A percentile compares a stretch with the other conserved stretches of the same genome.
Conservation (phyloP, 2,329 filamentous ascomycete genomes). For the Aspergillus persii region DNA sequence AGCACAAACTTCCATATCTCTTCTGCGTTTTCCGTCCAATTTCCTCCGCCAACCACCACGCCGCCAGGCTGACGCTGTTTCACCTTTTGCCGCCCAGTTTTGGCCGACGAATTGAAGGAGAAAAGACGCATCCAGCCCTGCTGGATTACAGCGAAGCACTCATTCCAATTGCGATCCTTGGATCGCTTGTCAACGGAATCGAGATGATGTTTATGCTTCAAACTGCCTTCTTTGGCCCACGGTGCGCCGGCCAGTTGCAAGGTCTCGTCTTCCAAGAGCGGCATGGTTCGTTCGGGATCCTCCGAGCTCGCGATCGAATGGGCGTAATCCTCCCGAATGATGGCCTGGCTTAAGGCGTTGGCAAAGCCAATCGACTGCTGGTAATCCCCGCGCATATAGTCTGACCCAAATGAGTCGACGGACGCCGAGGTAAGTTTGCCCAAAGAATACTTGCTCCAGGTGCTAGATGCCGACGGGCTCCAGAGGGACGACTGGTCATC, state of each 20-base stretch:
- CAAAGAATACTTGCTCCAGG: slow-evolving; percentile 91
- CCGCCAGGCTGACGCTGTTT: slow-evolving; percentile 55
- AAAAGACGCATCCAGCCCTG: slow-evolving; percentile 93
- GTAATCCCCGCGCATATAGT: slow-evolving; percentile 74
- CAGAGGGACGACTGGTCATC: slow-evolving; percentile 88
- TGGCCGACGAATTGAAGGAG: slow-evolving; percentile 77
- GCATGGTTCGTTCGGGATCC: slow-evolving; percentile 58
- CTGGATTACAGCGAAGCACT: slow-evolving; percentile 94
- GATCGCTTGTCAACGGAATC: slow-evolving; percentile 87
- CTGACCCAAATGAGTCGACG: slow-evolving; percentile 82
- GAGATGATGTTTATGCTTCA: slow-evolving; percentile 95
- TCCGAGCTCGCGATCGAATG: slow-evolving; percentile 54
- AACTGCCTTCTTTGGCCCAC: slow-evolving; percentile 95
- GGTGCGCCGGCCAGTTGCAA: slow-evolving; percentile 90
- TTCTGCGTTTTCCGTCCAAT: slow-evolving; percentile 97
- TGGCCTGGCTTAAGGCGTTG: slow-evolving; percentile 92
- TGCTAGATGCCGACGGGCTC: slow-evolving; percentile 89
- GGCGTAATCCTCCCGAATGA: slow-evolving; percentile 75
- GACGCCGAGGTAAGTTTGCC: slow-evolving; percentile 89
- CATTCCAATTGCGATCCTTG: slow-evolving; percentile 90
- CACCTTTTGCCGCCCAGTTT: slow-evolving; percentile 66
- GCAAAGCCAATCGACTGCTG: slow-evolving; percentile 97
- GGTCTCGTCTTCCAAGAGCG: slow-evolving; percentile 85
- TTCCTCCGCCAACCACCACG: slow-evolving; percentile 83
- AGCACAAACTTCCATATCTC: slow-evolving; percentile 83